Conservation (phyloP, 192 early-diverging fungal genomes). For the Lobosporangium transversale region DNA sequence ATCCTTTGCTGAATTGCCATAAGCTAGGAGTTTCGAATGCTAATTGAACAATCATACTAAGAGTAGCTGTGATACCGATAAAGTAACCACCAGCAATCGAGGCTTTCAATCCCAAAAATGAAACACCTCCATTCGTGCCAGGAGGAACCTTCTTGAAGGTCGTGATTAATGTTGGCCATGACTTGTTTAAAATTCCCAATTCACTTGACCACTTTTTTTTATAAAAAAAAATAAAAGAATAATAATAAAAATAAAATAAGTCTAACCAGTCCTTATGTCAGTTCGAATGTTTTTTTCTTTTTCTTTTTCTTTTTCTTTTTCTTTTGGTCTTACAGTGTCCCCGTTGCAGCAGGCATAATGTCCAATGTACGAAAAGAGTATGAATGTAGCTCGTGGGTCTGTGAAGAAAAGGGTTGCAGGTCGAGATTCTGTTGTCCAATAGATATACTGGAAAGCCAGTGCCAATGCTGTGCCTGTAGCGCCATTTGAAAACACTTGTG, state of each 20-base stretch:
- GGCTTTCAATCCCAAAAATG: conserved; percentile 75
- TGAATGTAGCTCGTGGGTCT: conserved; percentile 35
- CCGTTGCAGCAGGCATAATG: conserved; percentile 68
- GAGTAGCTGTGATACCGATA: conserved; percentile 70
- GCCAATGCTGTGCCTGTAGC: conserved; percentile 56
- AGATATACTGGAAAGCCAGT: conserved; percentile 53
- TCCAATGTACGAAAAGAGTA: conserved; percentile 64
- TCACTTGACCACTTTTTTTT: conserved; percentile 83
- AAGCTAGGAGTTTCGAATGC: conserved; percentile 42
- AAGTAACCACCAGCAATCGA: conserved; percentile 79
- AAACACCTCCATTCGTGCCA: conserved; percentile 92
- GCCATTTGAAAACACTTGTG: conserved; percentile 64
- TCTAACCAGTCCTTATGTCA: background rate
- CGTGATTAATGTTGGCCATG: conserved; percentile 86
- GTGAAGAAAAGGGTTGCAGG: conserved; percentile 40
- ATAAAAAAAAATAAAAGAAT: background rate
- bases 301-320: background rate
- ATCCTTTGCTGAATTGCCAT: conserved; percentile 31
- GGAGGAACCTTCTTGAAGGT: conserved; percentile 81
- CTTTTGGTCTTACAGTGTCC: conserved; percentile 58
- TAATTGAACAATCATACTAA: conserved; percentile 63
- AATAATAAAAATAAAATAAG: background rate
- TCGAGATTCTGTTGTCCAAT: conserved; percentile 30
- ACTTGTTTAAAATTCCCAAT: conserved; percentile 81
- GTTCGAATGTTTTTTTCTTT: background rate